Percentiles rank a stretch among this genome's conserved stretches.
Conservation (phyloP, 106 monocot species). For the Platanthera guangdongensis region DNA sequence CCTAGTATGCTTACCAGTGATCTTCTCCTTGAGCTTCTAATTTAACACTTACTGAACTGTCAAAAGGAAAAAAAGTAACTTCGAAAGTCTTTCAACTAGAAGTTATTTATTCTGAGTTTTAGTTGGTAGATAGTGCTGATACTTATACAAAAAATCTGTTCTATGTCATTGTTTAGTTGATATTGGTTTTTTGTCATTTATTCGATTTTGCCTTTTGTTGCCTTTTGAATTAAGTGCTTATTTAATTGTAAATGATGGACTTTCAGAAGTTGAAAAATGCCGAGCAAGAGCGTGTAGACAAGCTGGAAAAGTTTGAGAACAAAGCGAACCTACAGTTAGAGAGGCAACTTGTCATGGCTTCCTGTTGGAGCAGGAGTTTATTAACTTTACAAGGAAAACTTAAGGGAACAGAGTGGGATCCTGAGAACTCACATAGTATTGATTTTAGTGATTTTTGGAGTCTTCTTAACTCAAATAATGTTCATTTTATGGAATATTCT, state of each 20-base stretch:
- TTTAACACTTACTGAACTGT: too few relatives aligned
- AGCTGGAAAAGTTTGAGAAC: constrained; percentile 58
- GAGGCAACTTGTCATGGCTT: constrained; percentile 72
- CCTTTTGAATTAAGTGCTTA: background rate
- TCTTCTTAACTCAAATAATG: constrained; percentile 72
- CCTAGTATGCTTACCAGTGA: too few relatives aligned
- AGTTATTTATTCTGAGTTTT: too few relatives aligned
- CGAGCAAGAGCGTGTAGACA: constrained; percentile 50
- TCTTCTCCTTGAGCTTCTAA: too few relatives aligned
- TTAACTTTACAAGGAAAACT: constrained; percentile 75
- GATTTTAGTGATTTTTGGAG: constrained; percentile 65
- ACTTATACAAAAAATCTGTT: background rate
- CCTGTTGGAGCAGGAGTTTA: constrained; percentile 63
- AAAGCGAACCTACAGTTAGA: constrained; percentile 68
- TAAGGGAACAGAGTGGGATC: constrained; percentile 84
- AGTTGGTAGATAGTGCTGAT: too few relatives aligned
- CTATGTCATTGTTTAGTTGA: background rate
- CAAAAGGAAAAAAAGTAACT: too few relatives aligned
- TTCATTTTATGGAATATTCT: constrained; percentile 83
- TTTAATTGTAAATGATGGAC: background rate
- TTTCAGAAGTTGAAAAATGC: constrained; percentile 64
- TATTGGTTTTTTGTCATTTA: background rate
- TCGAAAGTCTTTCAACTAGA: too few relatives aligned
- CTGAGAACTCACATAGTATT: constrained; percentile 69
- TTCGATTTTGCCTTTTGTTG: background rate